Percentiles rank a stretch among this genome's conserved stretches.
Conservation (phyloP, 2,329 filamentous ascomycete species). For the Nemania sp. region DNA sequence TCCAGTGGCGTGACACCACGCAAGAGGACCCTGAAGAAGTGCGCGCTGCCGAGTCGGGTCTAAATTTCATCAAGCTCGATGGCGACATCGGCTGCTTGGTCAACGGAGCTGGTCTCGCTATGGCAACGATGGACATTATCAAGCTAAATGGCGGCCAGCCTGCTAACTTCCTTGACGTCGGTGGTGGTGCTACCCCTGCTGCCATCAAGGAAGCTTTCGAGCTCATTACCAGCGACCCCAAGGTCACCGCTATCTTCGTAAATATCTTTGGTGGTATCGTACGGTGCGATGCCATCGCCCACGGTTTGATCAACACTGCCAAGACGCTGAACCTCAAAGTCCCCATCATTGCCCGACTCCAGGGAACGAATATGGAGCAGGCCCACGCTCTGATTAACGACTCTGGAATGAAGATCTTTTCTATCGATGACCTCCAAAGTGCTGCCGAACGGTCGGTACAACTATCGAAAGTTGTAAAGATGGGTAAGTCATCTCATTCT, state of each 20-base stretch:
- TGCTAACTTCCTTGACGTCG: constrained; percentile 98
- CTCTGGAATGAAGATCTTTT: constrained; percentile 99
- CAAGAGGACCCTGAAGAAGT: constrained; percentile 99
- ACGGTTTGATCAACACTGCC: constrained; percentile 93
- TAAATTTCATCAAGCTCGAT: constrained; percentile 99
- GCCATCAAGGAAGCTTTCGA: constrained; percentile 98
- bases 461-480: constrained; percentile 98
- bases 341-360: constrained; percentile 93
- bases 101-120: constrained; percentile 97
- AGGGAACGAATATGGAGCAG: constrained; percentile 97
- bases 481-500: constrained; percentile 65
- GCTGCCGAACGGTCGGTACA: constrained; percentile 98
- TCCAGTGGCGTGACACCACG: constrained; percentile 87
- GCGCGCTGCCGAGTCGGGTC: constrained; percentile 87
- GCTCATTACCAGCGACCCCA: constrained; percentile 96
- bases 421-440: constrained; percentile 95
- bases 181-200: constrained; percentile 93
- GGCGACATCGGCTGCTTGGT: constrained; percentile 99
- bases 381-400: constrained; percentile 94
- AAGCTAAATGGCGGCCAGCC: constrained; percentile 96
- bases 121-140: constrained; percentile 99
- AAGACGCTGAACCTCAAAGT: constrained; percentile 94
- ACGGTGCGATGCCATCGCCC: constrained; percentile 94
- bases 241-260: constrained; percentile 98
- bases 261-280: constrained; percentile 99